These are phyloP conservation scores for Cichorium intybus DNA, from an alignment of 140 eudicot genomes.

Conservation along the genomic window DNA sequence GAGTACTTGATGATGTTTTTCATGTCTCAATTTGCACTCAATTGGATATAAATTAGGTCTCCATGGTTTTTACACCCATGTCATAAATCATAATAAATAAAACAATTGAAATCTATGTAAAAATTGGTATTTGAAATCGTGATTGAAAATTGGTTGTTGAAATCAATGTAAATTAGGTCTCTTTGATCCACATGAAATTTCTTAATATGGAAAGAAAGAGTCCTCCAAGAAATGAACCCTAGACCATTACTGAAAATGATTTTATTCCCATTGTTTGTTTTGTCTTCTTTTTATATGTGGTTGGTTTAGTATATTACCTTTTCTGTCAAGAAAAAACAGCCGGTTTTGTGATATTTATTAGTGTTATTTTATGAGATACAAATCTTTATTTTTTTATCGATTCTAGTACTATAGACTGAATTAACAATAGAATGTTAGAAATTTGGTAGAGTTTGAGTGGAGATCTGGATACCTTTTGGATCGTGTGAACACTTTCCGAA, in stretches of 20 bases:
- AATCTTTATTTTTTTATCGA: too few relatives aligned
- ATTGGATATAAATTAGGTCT: constrained; percentile 11
- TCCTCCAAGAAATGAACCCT: constrained; percentile 46
- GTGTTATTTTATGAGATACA: neutral
- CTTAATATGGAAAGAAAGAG: constrained; percentile 36
- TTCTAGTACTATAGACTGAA: too few relatives aligned
- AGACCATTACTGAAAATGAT: constrained; percentile 21
- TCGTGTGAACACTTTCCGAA: too few relatives aligned
- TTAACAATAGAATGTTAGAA: too few relatives aligned
- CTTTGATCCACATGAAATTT: constrained; percentile 22
- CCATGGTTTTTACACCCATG: neutral
- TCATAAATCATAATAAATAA: constrained; percentile 13
- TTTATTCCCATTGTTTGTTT: constrained; percentile 20
- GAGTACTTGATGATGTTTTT: constrained; percentile 9
- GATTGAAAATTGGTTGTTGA: neutral
- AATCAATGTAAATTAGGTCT: constrained; percentile 7
- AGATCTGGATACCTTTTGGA: too few relatives aligned
- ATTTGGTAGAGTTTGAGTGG: too few relatives aligned
- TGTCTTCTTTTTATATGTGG: constrained; percentile 33
- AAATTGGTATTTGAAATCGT: constrained; percentile 14
- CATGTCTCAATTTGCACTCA: constrained; percentile 24
- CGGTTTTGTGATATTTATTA: neutral
- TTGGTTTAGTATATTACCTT: constrained; percentile 29
- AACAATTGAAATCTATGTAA: neutral
- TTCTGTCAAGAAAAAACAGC: neutral